These are phyloP conservation scores for Kazachstania sp. DNA, from an alignment of 1,139 yeast genomes.

Conservation along the genomic window DNA sequence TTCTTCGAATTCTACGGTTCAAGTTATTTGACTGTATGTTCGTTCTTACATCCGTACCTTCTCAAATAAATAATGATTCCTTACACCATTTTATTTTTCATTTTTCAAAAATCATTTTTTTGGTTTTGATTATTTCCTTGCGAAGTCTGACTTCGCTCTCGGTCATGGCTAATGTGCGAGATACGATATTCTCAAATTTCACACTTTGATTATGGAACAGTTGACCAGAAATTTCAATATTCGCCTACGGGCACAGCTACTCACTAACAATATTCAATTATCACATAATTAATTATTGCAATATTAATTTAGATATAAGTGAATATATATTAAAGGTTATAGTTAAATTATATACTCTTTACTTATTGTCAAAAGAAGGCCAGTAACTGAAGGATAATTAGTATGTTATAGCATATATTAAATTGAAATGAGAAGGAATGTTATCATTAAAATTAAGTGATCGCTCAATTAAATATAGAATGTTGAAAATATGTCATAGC, in stretches of 20 bases:
- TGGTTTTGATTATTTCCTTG: too few species aligned
- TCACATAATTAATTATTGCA: too few species aligned
- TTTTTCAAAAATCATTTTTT: too few species aligned
- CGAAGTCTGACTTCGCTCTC: too few species aligned
- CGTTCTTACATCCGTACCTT: background rate
- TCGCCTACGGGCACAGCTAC: too few species aligned
- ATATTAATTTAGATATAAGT: background rate
- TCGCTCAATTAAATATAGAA: background rate
- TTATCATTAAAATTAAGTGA: background rate
- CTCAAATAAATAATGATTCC: background rate
- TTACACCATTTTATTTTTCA: too few species aligned
- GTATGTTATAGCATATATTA: constrained; percentile 1
- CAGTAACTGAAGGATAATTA: constrained; percentile 4
- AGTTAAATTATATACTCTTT: background rate
- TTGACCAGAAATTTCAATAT: too few species aligned
- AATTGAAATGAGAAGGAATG: background rate
- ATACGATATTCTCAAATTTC: too few species aligned
- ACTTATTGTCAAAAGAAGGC: background rate
- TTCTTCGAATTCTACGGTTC: too few species aligned
- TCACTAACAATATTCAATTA: too few species aligned
- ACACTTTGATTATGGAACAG: too few species aligned
- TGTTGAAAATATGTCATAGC: background rate
- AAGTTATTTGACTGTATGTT: background rate
- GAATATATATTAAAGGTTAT: background rate
- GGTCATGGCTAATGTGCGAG: too few species aligned